A percentile compares a stretch with the other conserved stretches of the same genome.
Evolutionary conservation across 163 green algal species (phyloP).

Genomic region (Chloromonas sp.): DNA sequence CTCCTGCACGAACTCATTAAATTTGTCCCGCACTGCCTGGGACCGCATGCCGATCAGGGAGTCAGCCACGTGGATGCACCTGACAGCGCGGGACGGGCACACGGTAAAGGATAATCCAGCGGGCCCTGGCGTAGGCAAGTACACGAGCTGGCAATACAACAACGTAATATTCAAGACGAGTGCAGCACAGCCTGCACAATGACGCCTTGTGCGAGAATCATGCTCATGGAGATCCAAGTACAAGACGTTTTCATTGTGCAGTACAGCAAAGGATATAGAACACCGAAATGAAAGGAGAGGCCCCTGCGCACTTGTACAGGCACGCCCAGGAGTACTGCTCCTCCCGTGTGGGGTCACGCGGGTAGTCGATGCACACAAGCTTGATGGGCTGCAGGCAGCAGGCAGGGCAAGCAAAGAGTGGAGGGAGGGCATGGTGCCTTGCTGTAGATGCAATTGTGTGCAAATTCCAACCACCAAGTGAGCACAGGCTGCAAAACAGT

Average conservation of each 20-base stretch:
- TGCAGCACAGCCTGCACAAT: too few relatives aligned
- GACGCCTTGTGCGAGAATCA: background rate
- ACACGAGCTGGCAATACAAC: background rate
- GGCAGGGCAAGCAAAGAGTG: background rate
- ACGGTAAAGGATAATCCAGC: background rate
- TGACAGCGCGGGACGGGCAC: background rate
- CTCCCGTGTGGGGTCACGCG: conserved; percentile 28
- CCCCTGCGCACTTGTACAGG: conserved; percentile 27
- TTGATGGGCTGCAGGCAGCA: background rate
- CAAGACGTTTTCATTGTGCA: background rate
- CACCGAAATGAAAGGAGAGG: too few relatives aligned
- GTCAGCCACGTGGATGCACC: conserved; percentile 24
- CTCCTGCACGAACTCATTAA: conserved; percentile 20
- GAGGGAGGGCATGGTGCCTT: background rate
- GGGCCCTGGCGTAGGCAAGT: background rate
- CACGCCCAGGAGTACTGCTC: conserved; percentile 37
- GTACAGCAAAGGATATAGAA: background rate
- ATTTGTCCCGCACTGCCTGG: conserved; percentile 21
- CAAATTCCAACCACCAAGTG: too few relatives aligned
- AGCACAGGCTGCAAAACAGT: too few relatives aligned
- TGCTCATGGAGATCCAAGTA: background rate
- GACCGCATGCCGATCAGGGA: conserved; percentile 18
- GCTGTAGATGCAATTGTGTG: too few relatives aligned
- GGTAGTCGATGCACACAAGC: conserved; percentile 41
- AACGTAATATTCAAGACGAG: background rate